Base-by-base conservation (phyloP, 2,329 filamentous ascomycete species). In the Diaporthe citrichinensis region DNA sequence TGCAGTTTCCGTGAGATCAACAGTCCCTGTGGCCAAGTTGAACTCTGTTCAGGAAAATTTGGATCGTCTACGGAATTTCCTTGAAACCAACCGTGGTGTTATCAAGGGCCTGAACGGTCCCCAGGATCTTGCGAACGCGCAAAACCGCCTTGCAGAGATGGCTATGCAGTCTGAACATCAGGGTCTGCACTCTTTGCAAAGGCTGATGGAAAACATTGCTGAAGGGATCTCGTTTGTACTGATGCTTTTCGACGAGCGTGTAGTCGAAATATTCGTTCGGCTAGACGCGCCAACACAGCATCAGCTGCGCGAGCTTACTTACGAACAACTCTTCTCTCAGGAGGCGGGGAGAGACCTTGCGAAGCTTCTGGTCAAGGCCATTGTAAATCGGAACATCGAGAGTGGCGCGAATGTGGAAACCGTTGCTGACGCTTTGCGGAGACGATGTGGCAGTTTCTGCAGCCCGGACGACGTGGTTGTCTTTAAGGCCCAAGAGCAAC, bases 381-480 rank as follows among this genome's bases (percentile, higher is more conserved):
- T 99, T 81, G 97, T 99, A 73, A 98, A 98, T 83, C 93, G 96
- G 80, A 99, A 98, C 83, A 99, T 99, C 80, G 94, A 96, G 75
- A 98, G 95, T 81, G 97, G 97, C 14, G 96, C 96, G 6, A 99
- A 98, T 78, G 96, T 99, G 28, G 97, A 99, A 85, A 98, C 96
- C 0, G 95, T 99, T 34, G 96, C 97, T 0, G 97, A 99, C 84
- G 95, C 96, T n/a, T 87, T 99, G 68, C 91, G 97, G 62, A 90
- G 97, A 79, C 92, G 96, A 80, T 99, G 97, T 80, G 97, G 97
- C 77, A 98, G 94, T 84, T 99, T 99, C 89, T 99, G 97, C 84
- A 98, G 96, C 81, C 93, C 96, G 0, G 96, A 99, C 78, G 97
- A 99, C 85, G 97, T 98, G 2, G 92, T 98, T 78, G 96, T 98